Percentiles rank a stretch among this genome's conserved stretches.
Evolutionary conservation across 352 stramenopile genomes (phyloP).

Genomic region (Phytophthora boehmeriae): DNA sequence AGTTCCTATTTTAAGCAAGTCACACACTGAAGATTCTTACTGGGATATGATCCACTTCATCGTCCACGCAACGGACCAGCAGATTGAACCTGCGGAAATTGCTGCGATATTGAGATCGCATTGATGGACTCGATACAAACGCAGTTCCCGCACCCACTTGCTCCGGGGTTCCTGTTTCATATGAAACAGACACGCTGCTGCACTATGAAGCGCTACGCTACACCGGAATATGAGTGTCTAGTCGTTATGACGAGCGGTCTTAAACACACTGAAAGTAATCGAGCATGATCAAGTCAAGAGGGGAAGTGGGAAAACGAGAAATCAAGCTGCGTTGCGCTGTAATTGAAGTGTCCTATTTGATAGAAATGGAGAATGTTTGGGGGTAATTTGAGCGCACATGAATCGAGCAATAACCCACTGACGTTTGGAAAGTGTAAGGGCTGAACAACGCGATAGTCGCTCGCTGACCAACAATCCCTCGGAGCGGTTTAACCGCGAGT

Average conservation of each 20-base stretch:
- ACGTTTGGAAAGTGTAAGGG: background rate
- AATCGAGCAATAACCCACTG: conserved; percentile 9
- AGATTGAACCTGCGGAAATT: too few relatives aligned
- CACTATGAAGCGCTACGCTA: conserved; percentile 1
- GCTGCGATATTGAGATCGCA: background rate
- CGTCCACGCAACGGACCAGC: too few relatives aligned
- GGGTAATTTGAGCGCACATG: conserved; percentile 7
- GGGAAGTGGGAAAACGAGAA: conserved; percentile 4
- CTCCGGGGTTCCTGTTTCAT: conserved; percentile 19
- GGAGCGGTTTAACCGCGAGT: conserved; percentile 6
- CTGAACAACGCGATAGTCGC: conserved; percentile 19
- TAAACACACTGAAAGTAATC: conserved; percentile 11
- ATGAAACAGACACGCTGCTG: conserved; percentile 29
- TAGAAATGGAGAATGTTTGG: conserved; percentile 3
- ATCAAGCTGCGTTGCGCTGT: conserved; percentile 2
- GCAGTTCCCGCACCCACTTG: conserved; percentile 7
- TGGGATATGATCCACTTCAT: conserved; percentile 30
- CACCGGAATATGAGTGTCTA: conserved; percentile 6
- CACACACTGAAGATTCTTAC: too few relatives aligned
- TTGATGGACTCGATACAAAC: conserved; percentile 9
- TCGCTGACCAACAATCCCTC: conserved; percentile 12
- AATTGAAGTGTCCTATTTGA: background rate
- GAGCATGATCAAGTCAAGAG: background rate
- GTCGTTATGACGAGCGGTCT: conserved; percentile 8
- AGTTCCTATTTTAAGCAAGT: conserved; percentile 21